A percentile compares a stretch with the other conserved stretches of the same genome.
Conservation (phyloP, 1,284 basidiomycete species). For the Boletus sp. region DNA sequence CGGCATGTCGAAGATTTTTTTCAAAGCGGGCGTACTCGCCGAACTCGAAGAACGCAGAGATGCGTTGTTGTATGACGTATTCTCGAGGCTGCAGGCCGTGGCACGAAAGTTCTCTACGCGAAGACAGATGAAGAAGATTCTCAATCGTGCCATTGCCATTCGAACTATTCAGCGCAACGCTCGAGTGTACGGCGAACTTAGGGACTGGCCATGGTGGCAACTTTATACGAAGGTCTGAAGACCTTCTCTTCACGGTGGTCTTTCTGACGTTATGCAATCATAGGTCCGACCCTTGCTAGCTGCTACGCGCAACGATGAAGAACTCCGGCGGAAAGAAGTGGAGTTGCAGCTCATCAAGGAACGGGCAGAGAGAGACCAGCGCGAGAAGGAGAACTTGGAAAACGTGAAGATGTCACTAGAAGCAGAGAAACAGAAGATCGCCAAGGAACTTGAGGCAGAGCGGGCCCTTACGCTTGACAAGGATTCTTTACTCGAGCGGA, state of each 20-base stretch:
- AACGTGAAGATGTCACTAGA: slow-evolving; percentile 77
- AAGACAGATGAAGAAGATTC: slow-evolving; percentile 91
- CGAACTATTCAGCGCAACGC: slow-evolving; percentile 95
- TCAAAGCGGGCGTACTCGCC: slow-evolving; percentile 98
- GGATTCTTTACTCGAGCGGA: slow-evolving; percentile 80
- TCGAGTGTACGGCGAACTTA: slow-evolving; percentile 82
- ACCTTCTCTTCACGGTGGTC: background rate
- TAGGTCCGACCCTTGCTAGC: slow-evolving; percentile 89
- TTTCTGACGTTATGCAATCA: slow-evolving; percentile 6
- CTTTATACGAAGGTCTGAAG: slow-evolving; percentile 81
- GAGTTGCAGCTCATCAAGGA: slow-evolving; percentile 85
- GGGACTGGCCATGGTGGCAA: slow-evolving; percentile 99
- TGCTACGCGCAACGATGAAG: slow-evolving; percentile 92
- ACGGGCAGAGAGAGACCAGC: slow-evolving; percentile 80
- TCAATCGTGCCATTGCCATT: slow-evolving; percentile 91
- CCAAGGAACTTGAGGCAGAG: slow-evolving; percentile 82
- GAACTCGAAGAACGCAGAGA: slow-evolving; percentile 96
- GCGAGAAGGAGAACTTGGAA: slow-evolving; percentile 77
- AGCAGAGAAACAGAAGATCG: slow-evolving; percentile 78
- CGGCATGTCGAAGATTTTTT: slow-evolving; percentile 98
- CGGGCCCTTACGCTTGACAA: slow-evolving; percentile 81
- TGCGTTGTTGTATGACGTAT: slow-evolving; percentile 82
- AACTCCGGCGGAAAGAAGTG: slow-evolving; percentile 84
- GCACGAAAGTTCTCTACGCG: slow-evolving; percentile 85
- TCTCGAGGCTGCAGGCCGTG: slow-evolving; percentile 84